Evolutionary conservation across 331 rosid species (phyloP), one percentile per base, ranked within the genome.

Genomic region (Malus hybrid): DNA sequence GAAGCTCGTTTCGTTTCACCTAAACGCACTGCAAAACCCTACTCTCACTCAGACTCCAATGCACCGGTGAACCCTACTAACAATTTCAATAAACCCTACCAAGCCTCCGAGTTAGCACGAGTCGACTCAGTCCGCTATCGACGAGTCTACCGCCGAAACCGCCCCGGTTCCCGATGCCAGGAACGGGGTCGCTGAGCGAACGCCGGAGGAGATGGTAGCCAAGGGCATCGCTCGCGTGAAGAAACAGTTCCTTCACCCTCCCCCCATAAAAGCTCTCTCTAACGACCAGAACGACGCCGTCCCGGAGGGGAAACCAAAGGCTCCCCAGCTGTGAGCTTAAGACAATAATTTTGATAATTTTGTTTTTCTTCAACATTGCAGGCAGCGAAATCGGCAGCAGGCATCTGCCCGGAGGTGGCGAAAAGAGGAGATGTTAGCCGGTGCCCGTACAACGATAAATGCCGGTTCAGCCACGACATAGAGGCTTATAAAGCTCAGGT

Each of bases 401-500:
- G 82, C 73, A 70, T 93, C 15, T 93, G 98, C 83, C 91, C 98
- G 2, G 84, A 70, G 75, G 59, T 93, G 66, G 88, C 97, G 13
- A 93, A 80, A 83, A 83, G 93, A 0, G 97, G 96, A 68, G 93
- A 93, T 87, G 83, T 84, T 54, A 86, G 31, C 80, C 82, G 90
- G 1, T 93, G 98, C 76, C 87, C 84, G 1, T 93, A 90, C 34
- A 84, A 62, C 22, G 97, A 91, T 18, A 90, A 86, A 50, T 93
- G 98, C 77, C 96, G 98, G 76, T 88, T 82, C 83, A 93, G 97
- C 86, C 97, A 91, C 55, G 95, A 88, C 75, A 31, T 93, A 3
- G 92, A 90, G 70, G 93, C 86, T 24, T 93, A 84, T 81, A 89
- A 86, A 73, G 87, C 87, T 33, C 93, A 85, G 97, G 98, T n/a